Base-by-base conservation (phyloP, 73 alveolate species). In the Paramecium sonneborni region DNA sequence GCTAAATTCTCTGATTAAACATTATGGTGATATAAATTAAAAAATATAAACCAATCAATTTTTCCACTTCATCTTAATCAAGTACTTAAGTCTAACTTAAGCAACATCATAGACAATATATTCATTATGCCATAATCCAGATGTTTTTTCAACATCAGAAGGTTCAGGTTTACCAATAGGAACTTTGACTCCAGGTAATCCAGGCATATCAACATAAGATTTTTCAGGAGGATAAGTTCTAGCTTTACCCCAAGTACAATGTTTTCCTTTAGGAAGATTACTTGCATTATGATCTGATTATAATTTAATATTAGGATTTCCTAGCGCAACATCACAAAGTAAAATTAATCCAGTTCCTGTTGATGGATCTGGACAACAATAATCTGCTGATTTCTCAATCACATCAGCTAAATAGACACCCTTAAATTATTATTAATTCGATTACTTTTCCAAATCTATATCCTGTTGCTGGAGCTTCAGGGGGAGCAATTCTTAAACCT, bases 351-450 rank as follows among this genome's bases (percentile, higher is more conserved):
- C 99, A 5, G 95, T 93, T 26, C 93, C 93, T 44, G 93, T 96
- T 84, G 96, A 95, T 26, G 93, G 88, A 35, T 92, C 70, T 3
- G 97, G 85, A 88, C 93, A 95, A 87, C 98, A 97, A 94, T 96
- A 97, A 85, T 93, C 92, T 8, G 98, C 98, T 18, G 99, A 95
- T 94, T 97, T 97, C 35, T 97, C 91, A 30, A 96, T 97, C 96
- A 97, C 86, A 94, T 98, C 99, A 18, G 99, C 99, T 90, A 98
- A 98, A 93, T 98, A 98, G 9, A 97, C 98, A n/a, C 99, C 99
- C 86, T 98, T 6, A 14, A 6, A 2, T 26, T 2, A 26, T 76
- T 23, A 11, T 0, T 23, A 24, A 62, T 12, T 26, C 24, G 24
- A 6, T 52, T 62, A 62, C 84, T 30, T 62, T 98, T 14, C 99